Conservation (phyloP, 805 yeast species). For the Kregervanrija delftensis region DNA sequence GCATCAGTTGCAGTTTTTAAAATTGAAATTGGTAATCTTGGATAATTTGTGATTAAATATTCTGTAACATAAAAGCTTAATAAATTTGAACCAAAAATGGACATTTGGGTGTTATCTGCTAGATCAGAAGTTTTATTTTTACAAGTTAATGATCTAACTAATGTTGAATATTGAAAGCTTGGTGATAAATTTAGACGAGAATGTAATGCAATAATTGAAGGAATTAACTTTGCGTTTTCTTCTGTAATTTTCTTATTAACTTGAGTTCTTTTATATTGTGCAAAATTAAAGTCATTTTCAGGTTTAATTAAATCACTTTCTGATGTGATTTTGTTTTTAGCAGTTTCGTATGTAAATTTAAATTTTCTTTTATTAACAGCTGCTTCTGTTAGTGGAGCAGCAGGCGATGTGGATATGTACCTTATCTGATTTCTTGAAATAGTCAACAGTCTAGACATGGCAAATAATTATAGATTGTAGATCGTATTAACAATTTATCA, state of each 20-base stretch:
- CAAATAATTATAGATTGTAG: too few species aligned
- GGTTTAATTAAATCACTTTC: conserved; percentile 13
- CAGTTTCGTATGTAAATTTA: conserved; percentile 24
- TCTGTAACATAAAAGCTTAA: conserved; percentile 72
- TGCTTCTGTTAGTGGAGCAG: conserved; percentile 4
- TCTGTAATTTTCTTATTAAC: conserved; percentile 33
- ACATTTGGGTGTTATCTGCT: conserved; percentile 72
- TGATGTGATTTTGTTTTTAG: conserved; percentile 16
- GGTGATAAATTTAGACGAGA: conserved; percentile 63
- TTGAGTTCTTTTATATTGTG: conserved; percentile 22
- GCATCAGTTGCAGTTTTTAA: conserved; percentile 71
- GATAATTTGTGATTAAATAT: conserved; percentile 67
- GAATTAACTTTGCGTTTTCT: conserved; percentile 49
- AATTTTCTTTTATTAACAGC: conserved; percentile 10
- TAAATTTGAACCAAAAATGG: conserved; percentile 75
- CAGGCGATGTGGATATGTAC: conserved; percentile 12
- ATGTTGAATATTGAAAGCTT: conserved; percentile 50
- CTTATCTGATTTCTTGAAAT: conserved; percentile 3
- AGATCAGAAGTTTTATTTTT: conserved; percentile 31
- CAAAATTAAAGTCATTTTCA: conserved; percentile 24
- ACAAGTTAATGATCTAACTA: conserved; percentile 78
- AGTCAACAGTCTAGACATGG: too few species aligned
- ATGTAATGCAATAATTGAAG: conserved; percentile 74
- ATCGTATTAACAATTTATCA: too few species aligned
- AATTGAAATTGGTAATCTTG: conserved; percentile 81